Evolutionary conservation across 2,329 filamentous ascomycete species (phyloP), one percentile per base, ranked within the genome.

Genomic region (Daldinia sp.): DNA sequence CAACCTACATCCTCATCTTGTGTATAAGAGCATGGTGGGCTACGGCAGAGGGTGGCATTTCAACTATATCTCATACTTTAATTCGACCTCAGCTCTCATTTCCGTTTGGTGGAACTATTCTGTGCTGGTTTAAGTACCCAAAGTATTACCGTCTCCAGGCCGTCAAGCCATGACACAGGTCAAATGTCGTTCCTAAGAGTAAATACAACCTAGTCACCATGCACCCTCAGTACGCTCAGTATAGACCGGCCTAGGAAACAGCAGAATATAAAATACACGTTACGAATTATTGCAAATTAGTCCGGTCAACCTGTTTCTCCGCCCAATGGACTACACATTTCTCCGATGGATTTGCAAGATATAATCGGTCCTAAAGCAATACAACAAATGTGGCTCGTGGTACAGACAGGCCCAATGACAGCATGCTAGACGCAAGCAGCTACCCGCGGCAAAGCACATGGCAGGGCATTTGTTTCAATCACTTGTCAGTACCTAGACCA

Each of bases 361-460:
- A 44, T 60, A 48, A 50, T 54, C 42, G 50, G 61, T 37, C 58
- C 50, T 56, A 41, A 26, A 50, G 62, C 44, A 55, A 26, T 28
- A 48, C 10, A 48, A 51, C 26, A 57, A 35, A 35, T 39, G 41
- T 64, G 53, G 50, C 63, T 62, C 61, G 67, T 72, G 56, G 56
- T 56, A 71, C 65, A 64, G 5, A 69, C 57, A 69, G 66, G 60
- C 35, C 68, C 66, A 69, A 70, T 60, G 66, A 67, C 60, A 58
- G 39, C 53, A 58, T 69, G 64, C 56, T 63, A 65, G 63, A 73
- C 71, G 60, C 48, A 67, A 56, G 70, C 62, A 68, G 51, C 56
- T 64, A 70, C 51, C 72, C 70, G 66, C 54, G 48, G 28, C 60
- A 1, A 18, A 65, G 61, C 66, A 73, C 69, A 70, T 72, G 64